Evolutionary conservation across 1,284 basidiomycete genomes (phyloP).

Genomic region (Ustilago shanxiensis): DNA sequence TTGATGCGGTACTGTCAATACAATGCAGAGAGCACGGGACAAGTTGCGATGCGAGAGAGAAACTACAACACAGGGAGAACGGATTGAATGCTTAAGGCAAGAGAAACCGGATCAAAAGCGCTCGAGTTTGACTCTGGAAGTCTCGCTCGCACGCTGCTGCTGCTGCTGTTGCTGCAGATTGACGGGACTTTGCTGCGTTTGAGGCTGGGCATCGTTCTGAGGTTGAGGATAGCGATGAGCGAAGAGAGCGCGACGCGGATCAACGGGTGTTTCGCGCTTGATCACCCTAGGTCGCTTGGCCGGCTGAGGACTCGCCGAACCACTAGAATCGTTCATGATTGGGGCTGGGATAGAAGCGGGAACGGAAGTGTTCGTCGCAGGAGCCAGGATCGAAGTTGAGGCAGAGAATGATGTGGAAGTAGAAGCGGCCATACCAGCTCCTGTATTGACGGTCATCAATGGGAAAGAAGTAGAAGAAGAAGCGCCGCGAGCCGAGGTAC

Average conservation of each 20-base stretch:
- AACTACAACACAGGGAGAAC: background rate
- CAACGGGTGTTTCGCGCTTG: constrained; percentile 12
- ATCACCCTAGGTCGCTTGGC: background rate
- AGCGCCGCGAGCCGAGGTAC: background rate
- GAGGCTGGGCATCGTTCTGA: background rate
- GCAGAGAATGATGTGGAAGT: background rate
- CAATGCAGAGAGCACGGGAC: too few relatives aligned
- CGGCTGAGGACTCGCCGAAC: background rate
- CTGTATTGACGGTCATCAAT: background rate
- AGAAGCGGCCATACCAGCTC: background rate
- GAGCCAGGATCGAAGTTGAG: background rate
- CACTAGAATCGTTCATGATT: background rate
- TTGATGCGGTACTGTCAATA: background rate
- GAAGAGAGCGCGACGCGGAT: constrained; percentile 12
- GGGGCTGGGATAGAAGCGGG: background rate
- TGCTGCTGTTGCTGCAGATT: background rate
- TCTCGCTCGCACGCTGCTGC: background rate
- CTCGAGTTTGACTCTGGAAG: background rate
- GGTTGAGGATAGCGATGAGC: background rate
- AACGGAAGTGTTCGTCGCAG: background rate
- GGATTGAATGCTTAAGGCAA: too few relatives aligned
- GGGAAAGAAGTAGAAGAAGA: background rate
- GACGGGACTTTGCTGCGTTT: background rate
- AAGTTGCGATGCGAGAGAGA: background rate
- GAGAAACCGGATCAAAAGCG: background rate